Evolutionary conservation across 768 basidiomycete species (phyloP), one percentile per base, ranked within the genome.

Genomic region (Panaeolus cyanescens): DNA sequence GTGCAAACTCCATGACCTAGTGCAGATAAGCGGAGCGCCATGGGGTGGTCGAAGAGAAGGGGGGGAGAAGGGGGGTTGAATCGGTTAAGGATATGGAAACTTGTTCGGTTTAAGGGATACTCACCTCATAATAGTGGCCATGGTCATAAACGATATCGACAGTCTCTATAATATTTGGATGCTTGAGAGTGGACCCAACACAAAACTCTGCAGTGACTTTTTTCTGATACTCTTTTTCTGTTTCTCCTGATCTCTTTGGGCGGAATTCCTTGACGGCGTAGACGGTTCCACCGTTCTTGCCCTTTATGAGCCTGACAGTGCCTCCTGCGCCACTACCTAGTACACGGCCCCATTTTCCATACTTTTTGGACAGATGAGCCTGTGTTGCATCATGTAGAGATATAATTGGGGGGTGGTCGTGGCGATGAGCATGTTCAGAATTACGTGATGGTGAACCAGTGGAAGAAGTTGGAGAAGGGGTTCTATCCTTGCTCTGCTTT

Each of bases 141-240:
- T 96, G 92, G 78, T 99, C 97, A 62, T 89, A 92, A 59, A 99
- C 94, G 74, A 99, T 99, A 73, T 99, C 97, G 63, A 99, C 89
- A 32, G 97, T 99, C 75, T 97, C 88, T 73, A 99, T 99, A 74
- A 99, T 94, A 69, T 99, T 99, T 61, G 87, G 79, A 70, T 99
- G 97, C 75, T 96, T 93, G 70, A 99, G 81, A 42, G 92, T 92
- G 22, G 91, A 92, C 61, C 97, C 95, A 17, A 99, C 96, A 68
- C 96, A 99, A 71, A 99, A 99, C 75, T 99, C 97, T 28, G 96
- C 96, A 1, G 96, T 97, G 60, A 99, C 96, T 79, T 99, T 99
- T 81, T 98, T 96, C 87, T 98, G 95, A 73, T 99, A 99, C 79
- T 99, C 97, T 77, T 93, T 92, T 76, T 95, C 93, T 28, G 84